Base-by-base conservation (phyloP, 1,284 basidiomycete genomes). In the Marasmius sp. region DNA sequence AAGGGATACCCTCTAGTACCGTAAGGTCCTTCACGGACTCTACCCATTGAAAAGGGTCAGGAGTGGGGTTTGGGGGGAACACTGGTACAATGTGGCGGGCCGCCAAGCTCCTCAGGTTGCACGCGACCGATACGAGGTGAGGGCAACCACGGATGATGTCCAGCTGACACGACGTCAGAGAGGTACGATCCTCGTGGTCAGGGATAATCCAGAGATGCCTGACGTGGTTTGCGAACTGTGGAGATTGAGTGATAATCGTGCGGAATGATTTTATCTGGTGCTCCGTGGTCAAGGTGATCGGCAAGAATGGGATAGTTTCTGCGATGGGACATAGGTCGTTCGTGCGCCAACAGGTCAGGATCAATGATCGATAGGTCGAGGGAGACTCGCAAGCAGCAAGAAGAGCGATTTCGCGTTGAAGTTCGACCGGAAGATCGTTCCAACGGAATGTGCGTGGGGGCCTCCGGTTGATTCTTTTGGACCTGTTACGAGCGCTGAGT, bases 81-180 rank as follows among this genome's bases (percentile, higher is more conserved):
- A 8, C n/a, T 11, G 20, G 16, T 16, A 47, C n/a, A 6, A 16
- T n/a, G 45, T 47, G 20, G 41, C 41, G 41, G 12, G n/a, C n/a
- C 57, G 10, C 41, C 52, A 2, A 61, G 63, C 22, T 72, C 57
- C 64, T 59, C 16, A 68, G 66, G 47, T 67, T 70, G 52, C 71
- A 70, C 3, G 71, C 74, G 20, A 74, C 65, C 1, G 72, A 64
- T 33, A 61, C 64, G 37, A 75, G 38, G 38, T 68, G 65, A n/a
- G 65, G 69, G 63, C 74, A 76, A 22, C 61, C 60, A 55, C 65
- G 63, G 58, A 76, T 63, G 18, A 75, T 70, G 11, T 37, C 39
- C 18, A 43, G 22, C 0, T 12, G 10, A 33, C 59, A 12, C 9
- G 41, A 38, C n/a, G 38, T 8, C 57, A 51, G 1, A 57, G 39